Percentiles rank a stretch among this genome's conserved stretches.
Evolutionary conservation across 2,329 filamentous ascomycete species (phyloP).

Genomic region (Apiospora hydei): DNA sequence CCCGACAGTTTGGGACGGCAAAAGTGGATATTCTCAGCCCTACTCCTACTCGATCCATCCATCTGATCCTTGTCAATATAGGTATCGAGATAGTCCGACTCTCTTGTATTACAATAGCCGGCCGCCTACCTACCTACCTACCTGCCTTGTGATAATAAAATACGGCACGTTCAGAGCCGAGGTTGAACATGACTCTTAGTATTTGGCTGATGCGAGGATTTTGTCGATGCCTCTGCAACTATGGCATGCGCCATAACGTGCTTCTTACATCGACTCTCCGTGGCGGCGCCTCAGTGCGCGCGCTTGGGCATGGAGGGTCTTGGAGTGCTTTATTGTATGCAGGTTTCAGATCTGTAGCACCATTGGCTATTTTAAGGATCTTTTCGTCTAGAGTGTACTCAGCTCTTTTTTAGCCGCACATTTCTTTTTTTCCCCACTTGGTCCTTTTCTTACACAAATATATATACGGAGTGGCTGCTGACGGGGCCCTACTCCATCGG

Average conservation of each 20-base stretch:
- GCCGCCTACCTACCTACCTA: no score
- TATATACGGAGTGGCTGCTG: constrained; percentile 4
- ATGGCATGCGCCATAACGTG: background rate
- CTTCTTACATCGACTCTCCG: background rate
- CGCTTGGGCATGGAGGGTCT: background rate
- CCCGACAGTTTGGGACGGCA: background rate
- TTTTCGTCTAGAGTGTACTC: background rate
- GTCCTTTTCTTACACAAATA: background rate
- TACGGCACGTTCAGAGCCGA: no score
- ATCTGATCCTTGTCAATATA: background rate
- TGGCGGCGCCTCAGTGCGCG: background rate
- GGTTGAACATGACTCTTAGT: no score
- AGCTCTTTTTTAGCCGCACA: background rate
- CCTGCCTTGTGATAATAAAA: no score
- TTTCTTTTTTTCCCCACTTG: background rate
- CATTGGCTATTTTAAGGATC: background rate
- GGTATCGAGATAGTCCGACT: background rate
- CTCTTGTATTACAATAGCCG: background rate
- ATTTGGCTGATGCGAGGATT: no score
- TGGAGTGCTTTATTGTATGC: background rate
- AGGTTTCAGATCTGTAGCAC: background rate
- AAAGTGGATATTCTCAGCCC: background rate
- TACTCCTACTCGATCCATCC: background rate
- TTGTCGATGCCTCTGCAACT: background rate
- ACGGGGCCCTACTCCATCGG: background rate